Evolutionary conservation across 139 green algal species (phyloP).

Genomic region (Mychonastes homosphaera): DNA sequence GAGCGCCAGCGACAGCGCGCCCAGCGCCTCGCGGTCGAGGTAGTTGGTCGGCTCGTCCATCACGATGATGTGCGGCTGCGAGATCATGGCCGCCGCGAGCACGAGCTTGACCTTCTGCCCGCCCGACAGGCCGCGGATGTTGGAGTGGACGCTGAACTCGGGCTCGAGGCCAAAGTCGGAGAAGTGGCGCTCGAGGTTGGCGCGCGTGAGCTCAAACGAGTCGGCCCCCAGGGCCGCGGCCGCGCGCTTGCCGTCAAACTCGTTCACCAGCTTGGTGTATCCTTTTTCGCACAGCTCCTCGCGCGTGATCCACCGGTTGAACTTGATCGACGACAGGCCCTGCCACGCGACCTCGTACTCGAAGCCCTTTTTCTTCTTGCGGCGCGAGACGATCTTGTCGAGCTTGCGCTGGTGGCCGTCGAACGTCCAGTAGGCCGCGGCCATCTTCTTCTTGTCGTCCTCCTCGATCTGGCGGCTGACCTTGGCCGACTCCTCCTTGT

Average conservation of each 20-base stretch:
- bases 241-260: conserved; percentile 68
- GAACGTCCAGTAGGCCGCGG: conserved; percentile 43
- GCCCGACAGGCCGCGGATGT: conserved; percentile 65
- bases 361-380: conserved; percentile 53
- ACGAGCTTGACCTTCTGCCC: conserved; percentile 85
- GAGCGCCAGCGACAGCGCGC: conserved; percentile 65
- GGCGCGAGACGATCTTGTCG: conserved; percentile 36
- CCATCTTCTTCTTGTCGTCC: conserved; percentile 45
- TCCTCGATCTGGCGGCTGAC: conserved; percentile 23
- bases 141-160: conserved; percentile 81
- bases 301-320: conserved; percentile 33
- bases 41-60: conserved; percentile 89
- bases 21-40: conserved; percentile 76
- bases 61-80: conserved; percentile 76
- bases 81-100: conserved; percentile 64
- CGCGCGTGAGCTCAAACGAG: conserved; percentile 66
- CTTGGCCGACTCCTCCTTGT: conserved; percentile 25
- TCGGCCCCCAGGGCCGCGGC: conserved; percentile 54
- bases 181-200: conserved; percentile 77
- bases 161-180: conserved; percentile 80
- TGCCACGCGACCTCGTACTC: conserved; percentile 42
- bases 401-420: conserved; percentile 39
- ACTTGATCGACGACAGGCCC: conserved; percentile 20
- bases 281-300: conserved; percentile 72
- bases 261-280: conserved; percentile 78